Evolutionary conservation across 1,139 yeast genomes (phyloP).

Genomic region (Lodderomyces metapsilosis): DNA sequence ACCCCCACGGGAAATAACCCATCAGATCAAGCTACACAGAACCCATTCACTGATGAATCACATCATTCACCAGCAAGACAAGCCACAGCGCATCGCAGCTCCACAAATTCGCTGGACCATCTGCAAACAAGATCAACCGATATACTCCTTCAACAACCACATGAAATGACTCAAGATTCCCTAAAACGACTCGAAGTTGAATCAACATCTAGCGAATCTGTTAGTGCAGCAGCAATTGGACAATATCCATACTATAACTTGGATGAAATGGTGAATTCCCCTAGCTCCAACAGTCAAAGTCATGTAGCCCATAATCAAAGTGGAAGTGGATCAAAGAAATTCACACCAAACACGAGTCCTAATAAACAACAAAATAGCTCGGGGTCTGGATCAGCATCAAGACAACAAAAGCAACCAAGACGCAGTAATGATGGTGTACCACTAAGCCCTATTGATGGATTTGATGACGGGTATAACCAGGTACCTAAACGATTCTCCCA

Average conservation of each 20-base stretch:
- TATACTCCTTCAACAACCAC: not conserved
- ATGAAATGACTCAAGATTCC: constrained; percentile 11
- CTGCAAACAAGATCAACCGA: not conserved
- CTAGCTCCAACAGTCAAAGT: constrained; percentile 2
- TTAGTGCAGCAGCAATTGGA: constrained; percentile 16
- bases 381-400: not conserved
- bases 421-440: constrained; percentile 2
- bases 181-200: constrained; percentile 30
- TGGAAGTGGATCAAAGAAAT: not conserved
- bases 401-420: too few relatives aligned
- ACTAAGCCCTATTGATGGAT: not conserved
- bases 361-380: constrained; percentile 1
- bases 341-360: not conserved
- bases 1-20: not conserved
- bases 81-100: not conserved
- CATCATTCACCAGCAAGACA: not conserved
- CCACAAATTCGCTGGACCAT: not conserved
- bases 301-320: constrained; percentile 14
- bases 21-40: not conserved
- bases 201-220: constrained; percentile 29
- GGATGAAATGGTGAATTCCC: constrained; percentile 3
- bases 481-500: constrained; percentile 45
- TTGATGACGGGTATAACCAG: constrained; percentile 22
- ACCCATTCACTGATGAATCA: not conserved
- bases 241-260: constrained; percentile 32